Percentiles rank a stretch among this genome's conserved stretches.
phyloP scores from a whole-genome alignment of 495 filamentous ascomycete genomes.

The Penicillium flavigenum region DNA sequence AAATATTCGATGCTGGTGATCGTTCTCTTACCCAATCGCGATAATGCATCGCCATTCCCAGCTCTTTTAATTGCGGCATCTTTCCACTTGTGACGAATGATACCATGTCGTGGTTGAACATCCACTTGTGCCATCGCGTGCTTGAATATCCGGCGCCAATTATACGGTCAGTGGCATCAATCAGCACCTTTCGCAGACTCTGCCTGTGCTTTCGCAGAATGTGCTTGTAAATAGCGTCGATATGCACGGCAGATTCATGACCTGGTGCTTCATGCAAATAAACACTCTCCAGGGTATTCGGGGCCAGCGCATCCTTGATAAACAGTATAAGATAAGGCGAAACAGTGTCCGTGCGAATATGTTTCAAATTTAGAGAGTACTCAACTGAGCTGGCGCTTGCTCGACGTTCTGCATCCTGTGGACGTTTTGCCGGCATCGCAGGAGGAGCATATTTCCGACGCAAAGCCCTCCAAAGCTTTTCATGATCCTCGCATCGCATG shows the following conservation, averaged over 20 bases:
- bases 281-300: slow-evolving; percentile 80
- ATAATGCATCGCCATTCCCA: slow-evolving; percentile 75
- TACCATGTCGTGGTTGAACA: slow-evolving; percentile 70
- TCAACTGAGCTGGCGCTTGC: slow-evolving; percentile 36
- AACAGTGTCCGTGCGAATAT: slow-evolving; percentile 81
- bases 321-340: slow-evolving; percentile 76
- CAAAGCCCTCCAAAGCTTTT: slow-evolving; percentile 78
- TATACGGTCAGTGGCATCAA: slow-evolving; percentile 66
- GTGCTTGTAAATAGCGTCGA: slow-evolving; percentile 74
- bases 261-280: slow-evolving; percentile 74
- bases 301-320: slow-evolving; percentile 79
- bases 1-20: not conserved
- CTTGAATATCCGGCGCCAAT: slow-evolving; percentile 34
- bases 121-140: slow-evolving; percentile 69
- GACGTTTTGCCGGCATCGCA: slow-evolving; percentile 22
- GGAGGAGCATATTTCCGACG: slow-evolving; percentile 67
- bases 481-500: slow-evolving; percentile 74
- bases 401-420: slow-evolving; percentile 18
- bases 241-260: slow-evolving; percentile 57
- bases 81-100: slow-evolving; percentile 78
- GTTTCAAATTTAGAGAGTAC: slow-evolving; percentile 72
- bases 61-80: slow-evolving; percentile 73
- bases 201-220: slow-evolving; percentile 68
- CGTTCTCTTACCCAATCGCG: slow-evolving; percentile 74
- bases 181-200: slow-evolving; percentile 73